Evolutionary conservation across 495 filamentous ascomycete species (phyloP), one percentile per base, ranked within the genome.

Genomic region (Penicillium riverlandense): DNA sequence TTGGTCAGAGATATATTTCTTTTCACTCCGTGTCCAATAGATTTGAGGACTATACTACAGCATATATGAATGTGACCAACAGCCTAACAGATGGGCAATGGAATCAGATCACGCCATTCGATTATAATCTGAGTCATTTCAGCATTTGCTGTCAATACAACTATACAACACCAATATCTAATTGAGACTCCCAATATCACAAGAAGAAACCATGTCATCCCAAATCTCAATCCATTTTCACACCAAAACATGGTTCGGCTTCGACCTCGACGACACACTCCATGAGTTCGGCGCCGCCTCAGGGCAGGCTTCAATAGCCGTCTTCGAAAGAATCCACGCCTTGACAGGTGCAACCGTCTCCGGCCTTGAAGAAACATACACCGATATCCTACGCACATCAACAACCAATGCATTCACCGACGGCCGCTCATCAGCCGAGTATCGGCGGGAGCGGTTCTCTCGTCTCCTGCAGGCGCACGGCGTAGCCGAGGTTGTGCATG

Each of bases 191-290:
- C 22, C 22, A 22, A 22, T 22, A 22, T 6, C 22, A 22, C 22
- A 4, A 22, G 22, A 3, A 22, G 22, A 22, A 32, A 13, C 27
- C 34, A 44, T 44, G 42, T 37, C 27, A 37, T 8, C 37, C 8
- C 35, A 8, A 31, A 22, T 13, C 36, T 38, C 15, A 28, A 35
- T 39, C 29, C 41, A 32, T 29, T 8, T 8, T 28, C 28, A 27
- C 27, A 29, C 41, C 13, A 67, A 63, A 50, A 40, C 14, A 11
- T 68, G 65, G 59, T 61, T 67, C 33, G 64, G 62, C 7, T 69
- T 71, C 37, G 67, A 68, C 33, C 58, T 71, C 8, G 67, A 71
- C 44, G 61, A 67, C 44, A 68, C 67, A 1, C 49, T 71, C n/a
- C 67, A 71, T 40, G 59, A 67, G 31, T 69, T 70, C 40, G 58